These are phyloP conservation scores for Aspergillus phoenicis DNA, from an alignment of 2,329 filamentous ascomycete species.

Conservation along the genomic window DNA sequence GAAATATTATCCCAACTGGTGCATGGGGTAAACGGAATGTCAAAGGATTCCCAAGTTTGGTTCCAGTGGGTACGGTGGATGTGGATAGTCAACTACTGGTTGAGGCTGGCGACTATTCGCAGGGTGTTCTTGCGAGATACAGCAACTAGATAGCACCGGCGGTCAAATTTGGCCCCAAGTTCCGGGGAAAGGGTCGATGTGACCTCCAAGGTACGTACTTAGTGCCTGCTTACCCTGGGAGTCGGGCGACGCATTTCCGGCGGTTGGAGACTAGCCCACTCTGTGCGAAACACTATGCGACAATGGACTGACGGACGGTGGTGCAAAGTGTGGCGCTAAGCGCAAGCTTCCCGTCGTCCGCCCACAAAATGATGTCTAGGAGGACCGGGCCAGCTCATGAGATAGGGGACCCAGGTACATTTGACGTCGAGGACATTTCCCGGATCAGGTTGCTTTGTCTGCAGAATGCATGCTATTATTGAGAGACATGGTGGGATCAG, in stretches of 20 bases:
- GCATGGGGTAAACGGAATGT: neutral
- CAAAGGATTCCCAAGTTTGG: slow-evolving; percentile 20
- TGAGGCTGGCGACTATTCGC: slow-evolving; percentile 1
- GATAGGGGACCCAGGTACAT: slow-evolving; percentile 7
- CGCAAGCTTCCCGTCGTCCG: slow-evolving; percentile 21
- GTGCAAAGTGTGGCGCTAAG: slow-evolving; percentile 22
- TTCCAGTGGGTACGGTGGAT: slow-evolving; percentile 6
- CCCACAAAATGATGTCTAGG: slow-evolving; percentile 14
- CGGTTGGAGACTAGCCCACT: slow-evolving; percentile 14
- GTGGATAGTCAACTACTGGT: slow-evolving; percentile 12
- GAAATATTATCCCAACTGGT: neutral
- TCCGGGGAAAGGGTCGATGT: slow-evolving; percentile 16
- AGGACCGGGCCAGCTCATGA: slow-evolving; percentile 17
- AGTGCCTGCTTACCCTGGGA: neutral
- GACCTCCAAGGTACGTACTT: slow-evolving; percentile 16
- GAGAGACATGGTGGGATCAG: slow-evolving; percentile 11
- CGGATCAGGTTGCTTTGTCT: slow-evolving; percentile 17
- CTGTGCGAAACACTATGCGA: slow-evolving; percentile 15
- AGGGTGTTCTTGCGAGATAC: slow-evolving; percentile 7
- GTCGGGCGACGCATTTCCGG: slow-evolving; percentile 13
- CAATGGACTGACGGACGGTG: slow-evolving; percentile 16
- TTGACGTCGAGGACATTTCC: slow-evolving; percentile 13
- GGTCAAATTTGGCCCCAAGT: slow-evolving; percentile 19
- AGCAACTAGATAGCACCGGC: slow-evolving; percentile 10
- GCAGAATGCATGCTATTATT: slow-evolving; percentile 15